phyloP scores from a whole-genome alignment of 2,329 filamentous ascomycete genomes.

The Botrytis cinerea region DNA sequence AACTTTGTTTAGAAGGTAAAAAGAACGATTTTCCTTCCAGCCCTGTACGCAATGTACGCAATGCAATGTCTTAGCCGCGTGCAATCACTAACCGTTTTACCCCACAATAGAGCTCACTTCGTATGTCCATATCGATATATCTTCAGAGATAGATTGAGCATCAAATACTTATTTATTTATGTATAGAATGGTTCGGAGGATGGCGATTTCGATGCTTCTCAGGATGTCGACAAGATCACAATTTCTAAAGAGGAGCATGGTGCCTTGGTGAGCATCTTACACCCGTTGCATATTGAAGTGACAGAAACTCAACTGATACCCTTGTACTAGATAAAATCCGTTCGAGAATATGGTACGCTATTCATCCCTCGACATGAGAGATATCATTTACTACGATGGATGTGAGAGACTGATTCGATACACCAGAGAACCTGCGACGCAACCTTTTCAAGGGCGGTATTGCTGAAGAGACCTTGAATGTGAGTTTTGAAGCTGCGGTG shows the following conservation, averaged over 20 bases:
- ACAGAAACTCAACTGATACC: constrained; percentile 15
- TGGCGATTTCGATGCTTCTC: constrained; percentile 42
- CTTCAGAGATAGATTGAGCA: background rate
- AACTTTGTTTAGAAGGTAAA: constrained; percentile 62
- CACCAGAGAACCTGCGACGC: constrained; percentile 45
- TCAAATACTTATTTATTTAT: constrained; percentile 17
- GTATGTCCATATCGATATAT: constrained; percentile 42
- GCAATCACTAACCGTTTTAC: constrained; percentile 17
- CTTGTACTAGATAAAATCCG: constrained; percentile 36
- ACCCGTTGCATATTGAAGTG: background rate
- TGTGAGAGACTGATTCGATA: constrained; percentile 26
- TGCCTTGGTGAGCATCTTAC: constrained; percentile 49
- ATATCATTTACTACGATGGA: background rate
- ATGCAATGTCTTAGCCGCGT: constrained; percentile 20
- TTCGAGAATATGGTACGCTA: constrained; percentile 57
- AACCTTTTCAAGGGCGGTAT: constrained; percentile 55
- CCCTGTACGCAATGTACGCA: background rate
- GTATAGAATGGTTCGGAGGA: constrained; percentile 45
- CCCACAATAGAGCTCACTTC: constrained; percentile 48
- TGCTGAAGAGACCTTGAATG: constrained; percentile 48
- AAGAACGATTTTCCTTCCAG: background rate
- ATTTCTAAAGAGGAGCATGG: constrained; percentile 65
- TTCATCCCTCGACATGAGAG: background rate
- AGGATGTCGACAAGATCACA: constrained; percentile 47
- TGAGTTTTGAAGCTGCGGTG: constrained; percentile 26